phyloP scores from a whole-genome alignment of 1,139 yeast species.

The Pichia sp. region DNA sequence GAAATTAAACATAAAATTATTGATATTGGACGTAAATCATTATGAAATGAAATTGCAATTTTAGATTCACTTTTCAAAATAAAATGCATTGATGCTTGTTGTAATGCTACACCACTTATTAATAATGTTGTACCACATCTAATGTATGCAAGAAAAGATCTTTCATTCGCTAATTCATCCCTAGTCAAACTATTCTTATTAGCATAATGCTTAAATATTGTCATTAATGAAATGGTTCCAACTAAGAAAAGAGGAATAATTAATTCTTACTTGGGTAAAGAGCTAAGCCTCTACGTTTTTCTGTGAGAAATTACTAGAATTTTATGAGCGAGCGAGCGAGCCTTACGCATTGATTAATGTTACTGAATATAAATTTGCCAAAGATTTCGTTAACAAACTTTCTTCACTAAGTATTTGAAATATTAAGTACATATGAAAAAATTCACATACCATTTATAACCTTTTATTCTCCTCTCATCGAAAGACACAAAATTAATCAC shows the following conservation, averaged over 20 bases:
- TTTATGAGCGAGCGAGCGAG: too few relatives aligned
- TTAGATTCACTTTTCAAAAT: not conserved
- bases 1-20: not conserved
- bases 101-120: not conserved
- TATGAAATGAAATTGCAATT: not conserved
- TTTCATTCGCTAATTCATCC: slow-evolving; percentile 8
- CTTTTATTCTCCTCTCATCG: too few relatives aligned
- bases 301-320: too few relatives aligned
- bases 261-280: not conserved
- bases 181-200: slow-evolving; percentile 5
- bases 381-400: too few relatives aligned
- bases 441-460: too few relatives aligned
- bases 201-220: not conserved
- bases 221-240: not conserved
- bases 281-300: not conserved
- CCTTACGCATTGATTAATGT: too few relatives aligned
- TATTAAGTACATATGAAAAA: too few relatives aligned
- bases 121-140: slow-evolving; percentile 1
- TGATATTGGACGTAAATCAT: not conserved
- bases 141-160: slow-evolving; percentile 6
- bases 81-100: not conserved
- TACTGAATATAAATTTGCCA: too few relatives aligned
- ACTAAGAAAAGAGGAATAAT: too few relatives aligned
- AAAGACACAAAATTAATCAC: too few relatives aligned
- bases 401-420: too few relatives aligned